These are phyloP conservation scores for Apostasia shenzhenica DNA, from an alignment of 106 monocot genomes.

Conservation along the genomic window DNA sequence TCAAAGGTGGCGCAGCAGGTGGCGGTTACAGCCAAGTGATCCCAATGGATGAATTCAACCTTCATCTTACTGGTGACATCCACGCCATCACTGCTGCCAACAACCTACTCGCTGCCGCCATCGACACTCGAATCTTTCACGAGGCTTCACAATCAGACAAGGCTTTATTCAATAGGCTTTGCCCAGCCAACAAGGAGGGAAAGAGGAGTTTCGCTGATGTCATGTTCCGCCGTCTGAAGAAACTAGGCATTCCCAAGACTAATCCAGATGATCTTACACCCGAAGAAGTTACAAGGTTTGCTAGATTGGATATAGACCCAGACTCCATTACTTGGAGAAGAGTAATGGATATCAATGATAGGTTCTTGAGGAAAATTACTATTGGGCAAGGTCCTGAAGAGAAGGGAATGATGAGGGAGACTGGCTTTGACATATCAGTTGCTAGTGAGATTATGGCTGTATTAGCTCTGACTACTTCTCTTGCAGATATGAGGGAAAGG, in stretches of 20 bases:
- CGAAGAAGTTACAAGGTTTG: conserved; percentile 79
- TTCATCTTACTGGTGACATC: conserved; percentile 94
- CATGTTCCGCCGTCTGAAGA: conserved; percentile 75
- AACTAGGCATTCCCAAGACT: conserved; percentile 83
- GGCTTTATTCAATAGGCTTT: conserved; percentile 82
- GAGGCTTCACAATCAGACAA: conserved; percentile 94
- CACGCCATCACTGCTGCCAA: conserved; percentile 98
- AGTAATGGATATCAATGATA: conserved; percentile 97
- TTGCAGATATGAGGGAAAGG: conserved; percentile 93
- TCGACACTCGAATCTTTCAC: conserved; percentile 90
- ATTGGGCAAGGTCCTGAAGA: conserved; percentile 94
- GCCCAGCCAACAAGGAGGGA: conserved; percentile 86
- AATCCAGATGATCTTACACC: conserved; percentile 82
- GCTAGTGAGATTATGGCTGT: conserved; percentile 99
- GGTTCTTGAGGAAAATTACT: conserved; percentile 86
- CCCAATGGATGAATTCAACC: conserved; percentile 99
- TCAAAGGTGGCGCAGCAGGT: conserved; percentile 98
- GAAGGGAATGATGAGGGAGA: conserved; percentile 88
- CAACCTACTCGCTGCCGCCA: conserved; percentile 96
- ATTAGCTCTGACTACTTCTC: conserved; percentile 84
- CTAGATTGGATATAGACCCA: conserved; percentile 85
- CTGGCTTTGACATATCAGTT: conserved; percentile 90
- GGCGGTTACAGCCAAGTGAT: conserved; percentile 99
- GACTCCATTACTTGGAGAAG: conserved; percentile 92
- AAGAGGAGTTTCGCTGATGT: conserved; percentile 72